These are phyloP conservation scores for Malassezia caprae DNA, from an alignment of 1,284 basidiomycete genomes.

Conservation along the genomic window DNA sequence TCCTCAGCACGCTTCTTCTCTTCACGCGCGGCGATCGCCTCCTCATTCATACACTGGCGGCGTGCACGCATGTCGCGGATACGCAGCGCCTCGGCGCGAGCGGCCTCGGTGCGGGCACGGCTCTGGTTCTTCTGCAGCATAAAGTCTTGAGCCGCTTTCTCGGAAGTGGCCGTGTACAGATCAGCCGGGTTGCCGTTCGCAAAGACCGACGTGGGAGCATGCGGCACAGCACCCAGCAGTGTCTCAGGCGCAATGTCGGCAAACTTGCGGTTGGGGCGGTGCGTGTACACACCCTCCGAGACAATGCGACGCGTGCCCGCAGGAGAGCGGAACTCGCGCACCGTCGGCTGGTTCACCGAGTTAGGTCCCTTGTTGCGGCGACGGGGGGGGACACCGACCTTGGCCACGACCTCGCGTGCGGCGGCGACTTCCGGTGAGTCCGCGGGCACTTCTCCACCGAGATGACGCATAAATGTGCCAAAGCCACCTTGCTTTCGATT, in stretches of 20 bases:
- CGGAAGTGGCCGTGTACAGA: not conserved
- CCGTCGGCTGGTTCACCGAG: not conserved
- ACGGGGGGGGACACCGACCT: not conserved
- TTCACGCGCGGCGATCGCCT: not conserved
- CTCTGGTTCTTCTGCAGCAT: not conserved
- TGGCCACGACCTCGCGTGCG: conserved; percentile 1
- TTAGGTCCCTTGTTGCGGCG: not conserved
- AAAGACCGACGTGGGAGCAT: conserved; percentile 3
- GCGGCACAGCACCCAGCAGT: conserved; percentile 4
- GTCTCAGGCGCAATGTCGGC: not conserved
- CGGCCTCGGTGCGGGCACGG: not conserved
- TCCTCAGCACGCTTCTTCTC: not conserved
- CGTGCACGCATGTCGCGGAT: conserved; percentile 1
- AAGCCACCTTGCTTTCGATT: not conserved
- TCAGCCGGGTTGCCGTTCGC: conserved; percentile 2
- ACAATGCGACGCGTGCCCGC: not conserved
- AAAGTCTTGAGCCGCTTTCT: not conserved
- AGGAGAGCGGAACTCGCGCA: not conserved
- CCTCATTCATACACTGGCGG: conserved; percentile 1
- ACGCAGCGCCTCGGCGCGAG: conserved; percentile 3
- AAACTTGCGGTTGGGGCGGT: not conserved
- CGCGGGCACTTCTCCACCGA: not conserved
- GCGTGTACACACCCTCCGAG: not conserved
- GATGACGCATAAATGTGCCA: not conserved
- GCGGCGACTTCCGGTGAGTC: not conserved